Base-by-base conservation (phyloP, 805 yeast genomes). In the Priceomyces carsonii region DNA sequence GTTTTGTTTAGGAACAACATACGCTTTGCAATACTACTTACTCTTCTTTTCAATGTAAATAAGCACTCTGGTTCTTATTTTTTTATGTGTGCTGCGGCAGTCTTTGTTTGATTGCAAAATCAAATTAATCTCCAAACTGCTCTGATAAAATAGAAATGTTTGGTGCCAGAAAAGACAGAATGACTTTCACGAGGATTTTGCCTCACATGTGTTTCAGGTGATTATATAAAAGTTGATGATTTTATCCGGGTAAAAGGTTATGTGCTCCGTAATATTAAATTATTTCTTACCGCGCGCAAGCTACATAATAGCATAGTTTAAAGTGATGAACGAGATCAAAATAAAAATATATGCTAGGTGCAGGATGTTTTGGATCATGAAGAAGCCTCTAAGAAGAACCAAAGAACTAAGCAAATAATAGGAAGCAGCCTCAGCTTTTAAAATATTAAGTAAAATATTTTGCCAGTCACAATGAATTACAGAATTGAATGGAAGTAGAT, bases 141-240 rank as follows among this genome's bases (percentile, higher is more conserved):
- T 29, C 21, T 29, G 22, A 29, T 29, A 29, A 6, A n/a, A n/a
- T n/a, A n/a, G n/a, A n/a, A n/a, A n/a, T n/a, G n/a, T n/a, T n/a
- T n/a, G n/a, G n/a, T n/a, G n/a, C n/a, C n/a, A n/a, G 25, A 35
- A 37, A 35, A 29, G 21, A 16, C 14, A 29, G 34, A 29, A 34
- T 31, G 34, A 31, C 25, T 35, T 55, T 54, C 61, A 55, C 61
- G 58, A 43, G 56, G 53, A 29, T 34, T 26, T 13, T 18, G 15
- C 35, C 48, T 50, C 60, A 55, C 59, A 54, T 51, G 62, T 44
- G 42, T 39, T 47, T 51, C 62, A 55, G 57, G 57, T 57, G 61
- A 55, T 47, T 36, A 34, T 39, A 46, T 42, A 33, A 38, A 32
- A 29, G 25, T 28, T 40, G 27, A 28, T 22, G 29, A 29, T 20